phyloP scores from a whole-genome alignment of 1,284 basidiomycete genomes.

The Somion occarium region DNA sequence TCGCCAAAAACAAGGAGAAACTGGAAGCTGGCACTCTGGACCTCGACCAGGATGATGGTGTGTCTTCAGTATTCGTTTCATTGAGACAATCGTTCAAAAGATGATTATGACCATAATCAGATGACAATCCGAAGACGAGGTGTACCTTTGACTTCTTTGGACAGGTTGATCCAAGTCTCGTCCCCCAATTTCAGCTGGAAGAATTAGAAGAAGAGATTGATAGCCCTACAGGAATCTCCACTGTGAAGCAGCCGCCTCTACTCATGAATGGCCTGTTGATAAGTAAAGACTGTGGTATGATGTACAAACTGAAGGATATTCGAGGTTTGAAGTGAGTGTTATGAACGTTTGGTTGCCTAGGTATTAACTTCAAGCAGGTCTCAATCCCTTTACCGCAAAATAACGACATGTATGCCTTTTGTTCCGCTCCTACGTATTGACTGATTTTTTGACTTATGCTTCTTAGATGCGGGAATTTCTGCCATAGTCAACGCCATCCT shows the following conservation, averaged over 20 bases:
- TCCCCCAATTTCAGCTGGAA: conserved; percentile 51
- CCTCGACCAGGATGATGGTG: conserved; percentile 22
- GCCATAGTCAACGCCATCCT: conserved; percentile 64
- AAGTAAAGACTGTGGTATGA: conserved; percentile 75
- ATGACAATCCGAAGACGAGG: conserved; percentile 43
- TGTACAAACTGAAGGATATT: conserved; percentile 61
- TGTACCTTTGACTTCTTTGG: conserved; percentile 65
- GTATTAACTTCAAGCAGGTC: conserved; percentile 32
- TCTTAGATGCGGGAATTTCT: conserved; percentile 67
- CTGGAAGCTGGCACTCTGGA: conserved; percentile 62
- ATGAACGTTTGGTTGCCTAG: conserved; percentile 10
- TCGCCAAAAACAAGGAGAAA: conserved; percentile 54
- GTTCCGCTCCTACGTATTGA: conserved; percentile 5
- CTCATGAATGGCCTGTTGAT: conserved; percentile 60
- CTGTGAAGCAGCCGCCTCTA: conserved; percentile 49
- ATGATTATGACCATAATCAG: conserved; percentile 21
- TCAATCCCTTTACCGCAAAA: conserved; percentile 72
- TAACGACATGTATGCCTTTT: conserved; percentile 64
- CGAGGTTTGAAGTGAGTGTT: conserved; percentile 58
- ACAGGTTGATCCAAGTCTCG: conserved; percentile 49
- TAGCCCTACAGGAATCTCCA: conserved; percentile 65
- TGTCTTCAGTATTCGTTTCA: not conserved
- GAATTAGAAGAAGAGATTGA: conserved; percentile 70
- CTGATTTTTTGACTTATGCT: not conserved
- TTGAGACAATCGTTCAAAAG: too few species aligned